Percentiles rank a stretch among this genome's conserved stretches.
Evolutionary conservation across 1,284 basidiomycete species (phyloP).

Genomic region (Grifola frondosa): DNA sequence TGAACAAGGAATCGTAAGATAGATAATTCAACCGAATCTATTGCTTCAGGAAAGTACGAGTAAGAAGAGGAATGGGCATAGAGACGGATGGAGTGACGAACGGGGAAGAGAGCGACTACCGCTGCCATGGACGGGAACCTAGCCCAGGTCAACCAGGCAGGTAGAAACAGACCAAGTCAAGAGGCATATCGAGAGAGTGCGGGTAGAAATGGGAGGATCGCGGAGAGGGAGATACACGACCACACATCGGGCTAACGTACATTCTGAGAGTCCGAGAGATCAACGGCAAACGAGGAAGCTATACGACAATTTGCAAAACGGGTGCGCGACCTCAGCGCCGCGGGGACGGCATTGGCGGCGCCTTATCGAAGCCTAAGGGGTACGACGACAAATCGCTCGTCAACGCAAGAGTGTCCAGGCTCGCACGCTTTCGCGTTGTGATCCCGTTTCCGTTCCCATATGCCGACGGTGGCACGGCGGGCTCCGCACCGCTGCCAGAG

Average conservation of each 20-base stretch:
- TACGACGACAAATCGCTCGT: constrained; percentile 79
- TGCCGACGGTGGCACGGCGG: constrained; percentile 21
- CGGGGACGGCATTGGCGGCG: constrained; percentile 18
- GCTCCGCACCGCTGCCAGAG: constrained; percentile 29
- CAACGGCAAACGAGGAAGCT: constrained; percentile 2
- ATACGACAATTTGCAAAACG: constrained; percentile 21
- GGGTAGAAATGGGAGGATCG: constrained; percentile 1
- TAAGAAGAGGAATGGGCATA: constrained; percentile 7
- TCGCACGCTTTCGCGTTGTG: constrained; percentile 64
- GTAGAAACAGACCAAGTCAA: constrained; percentile 21
- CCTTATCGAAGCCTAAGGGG: constrained; percentile 62
- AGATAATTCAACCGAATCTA: constrained; percentile 18
- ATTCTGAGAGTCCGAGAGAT: no score
- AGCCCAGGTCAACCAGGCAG: constrained; percentile 26
- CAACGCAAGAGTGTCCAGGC: constrained; percentile 76
- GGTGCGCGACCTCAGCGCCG: constrained; percentile 16
- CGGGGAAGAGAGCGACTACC: constrained; percentile 14
- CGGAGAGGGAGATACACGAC: constrained; percentile 15
- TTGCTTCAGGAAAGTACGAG: not conserved
- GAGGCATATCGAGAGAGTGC: constrained; percentile 13
- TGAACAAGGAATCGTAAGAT: constrained; percentile 19
- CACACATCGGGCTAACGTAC: constrained; percentile 13
- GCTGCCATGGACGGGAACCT: constrained; percentile 18
- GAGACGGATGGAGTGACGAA: constrained; percentile 3
- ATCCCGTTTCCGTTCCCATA: constrained; percentile 24